These are phyloP conservation scores for Fomitopsis pulvina DNA, from an alignment of 768 basidiomycete species.

Conservation along the genomic window DNA sequence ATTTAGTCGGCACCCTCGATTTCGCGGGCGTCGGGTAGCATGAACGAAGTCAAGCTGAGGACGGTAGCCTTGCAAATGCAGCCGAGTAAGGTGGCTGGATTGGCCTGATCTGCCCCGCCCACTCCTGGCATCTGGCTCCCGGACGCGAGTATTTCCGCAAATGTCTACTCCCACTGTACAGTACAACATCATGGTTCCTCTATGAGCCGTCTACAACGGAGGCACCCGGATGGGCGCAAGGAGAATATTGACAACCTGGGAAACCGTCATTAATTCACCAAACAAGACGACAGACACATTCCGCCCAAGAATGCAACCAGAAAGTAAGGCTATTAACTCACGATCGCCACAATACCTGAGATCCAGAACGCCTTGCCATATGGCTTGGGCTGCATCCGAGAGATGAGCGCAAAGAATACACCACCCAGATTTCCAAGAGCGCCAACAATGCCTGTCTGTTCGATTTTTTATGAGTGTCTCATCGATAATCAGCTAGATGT, in stretches of 20 bases:
- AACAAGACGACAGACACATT: not conserved
- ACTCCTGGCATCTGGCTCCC: no score
- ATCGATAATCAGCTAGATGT: not conserved
- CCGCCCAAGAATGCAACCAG: not conserved
- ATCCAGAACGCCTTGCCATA: conserved; percentile 42
- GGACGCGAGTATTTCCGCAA: no score
- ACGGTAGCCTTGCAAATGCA: no score
- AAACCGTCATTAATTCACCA: not conserved
- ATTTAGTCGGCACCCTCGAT: no score
- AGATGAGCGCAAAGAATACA: conserved; percentile 41
- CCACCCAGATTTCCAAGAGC: conserved; percentile 38
- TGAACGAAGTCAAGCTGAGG: no score
- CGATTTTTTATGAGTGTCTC: not conserved
- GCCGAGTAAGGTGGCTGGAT: no score
- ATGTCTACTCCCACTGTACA: no score
- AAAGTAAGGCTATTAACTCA: no score
- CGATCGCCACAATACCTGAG: conserved; percentile 35
- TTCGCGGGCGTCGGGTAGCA: no score
- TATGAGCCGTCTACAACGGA: not conserved
- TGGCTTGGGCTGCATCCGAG: conserved; percentile 35
- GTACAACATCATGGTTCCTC: not conserved
- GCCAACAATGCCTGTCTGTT: conserved; percentile 32
- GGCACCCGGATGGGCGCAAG: conserved; percentile 17
- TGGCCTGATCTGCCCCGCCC: no score
- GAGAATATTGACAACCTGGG: conserved; percentile 16